Conservation (phyloP, 2,329 filamentous ascomycete genomes). For the Stagonosporopsis rhizophila region DNA sequence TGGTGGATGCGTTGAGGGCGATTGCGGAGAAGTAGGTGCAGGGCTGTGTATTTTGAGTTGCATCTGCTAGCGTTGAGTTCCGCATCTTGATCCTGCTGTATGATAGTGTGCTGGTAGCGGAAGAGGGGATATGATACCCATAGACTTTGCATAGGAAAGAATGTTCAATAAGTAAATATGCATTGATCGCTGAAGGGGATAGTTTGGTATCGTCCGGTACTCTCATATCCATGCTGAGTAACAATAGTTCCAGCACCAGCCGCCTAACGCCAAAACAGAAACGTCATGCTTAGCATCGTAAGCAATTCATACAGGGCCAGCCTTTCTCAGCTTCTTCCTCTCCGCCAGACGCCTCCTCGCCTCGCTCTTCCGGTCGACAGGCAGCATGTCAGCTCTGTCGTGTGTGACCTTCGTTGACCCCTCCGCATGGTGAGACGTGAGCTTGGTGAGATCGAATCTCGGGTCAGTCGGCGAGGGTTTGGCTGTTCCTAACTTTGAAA, state of each 20-base stretch:
- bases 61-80: conserved; percentile 4
- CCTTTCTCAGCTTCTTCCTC: conserved; percentile 38
- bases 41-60: background rate
- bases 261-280: background rate
- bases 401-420: conserved; percentile 28
- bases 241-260: background rate
- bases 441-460: conserved; percentile 32
- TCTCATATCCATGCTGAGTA: conserved; percentile 19
- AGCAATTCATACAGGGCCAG: conserved; percentile 12
- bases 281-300: background rate
- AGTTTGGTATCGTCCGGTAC: conserved; percentile 34
- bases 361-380: conserved; percentile 36
- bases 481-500: background rate
- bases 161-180: background rate
- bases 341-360: conserved; percentile 37
- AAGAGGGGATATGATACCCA: conserved; percentile 1
- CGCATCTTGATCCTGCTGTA: background rate
- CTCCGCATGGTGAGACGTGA: conserved; percentile 35
- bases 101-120: background rate
- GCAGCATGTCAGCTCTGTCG: conserved; percentile 27
- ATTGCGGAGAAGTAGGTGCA: conserved; percentile 51
- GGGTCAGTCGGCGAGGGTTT: conserved; percentile 21
- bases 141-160: background rate
- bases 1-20: conserved; percentile 61
- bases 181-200: conserved; percentile 3